A percentile compares a stretch with the other conserved stretches of the same genome.
Evolutionary conservation across 2,329 filamentous ascomycete species (phyloP).

Genomic region (Fusarium secorum): DNA sequence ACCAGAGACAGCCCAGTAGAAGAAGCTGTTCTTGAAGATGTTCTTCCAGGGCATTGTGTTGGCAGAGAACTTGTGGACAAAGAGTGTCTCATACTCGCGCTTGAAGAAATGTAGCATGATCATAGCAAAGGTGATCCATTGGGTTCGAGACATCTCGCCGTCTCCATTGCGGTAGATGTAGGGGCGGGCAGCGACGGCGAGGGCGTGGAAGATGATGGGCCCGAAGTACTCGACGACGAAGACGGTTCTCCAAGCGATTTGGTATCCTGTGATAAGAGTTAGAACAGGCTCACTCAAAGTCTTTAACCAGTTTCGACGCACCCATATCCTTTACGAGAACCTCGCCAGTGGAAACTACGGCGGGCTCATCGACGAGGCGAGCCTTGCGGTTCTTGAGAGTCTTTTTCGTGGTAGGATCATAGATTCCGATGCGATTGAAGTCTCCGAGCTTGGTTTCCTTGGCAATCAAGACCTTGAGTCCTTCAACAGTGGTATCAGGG

Average conservation of each 20-base stretch:
- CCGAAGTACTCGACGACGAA: slow-evolving; percentile 96
- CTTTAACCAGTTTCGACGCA: slow-evolving; percentile 52
- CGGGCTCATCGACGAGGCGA: slow-evolving; percentile 56
- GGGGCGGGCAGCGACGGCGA: slow-evolving; percentile 75
- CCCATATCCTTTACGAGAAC: slow-evolving; percentile 94
- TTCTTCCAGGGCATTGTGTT: slow-evolving; percentile 92
- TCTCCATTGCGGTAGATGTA: slow-evolving; percentile 60
- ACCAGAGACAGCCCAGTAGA: slow-evolving; percentile 91
- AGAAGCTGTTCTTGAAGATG: slow-evolving; percentile 92
- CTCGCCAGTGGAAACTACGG: slow-evolving; percentile 59
- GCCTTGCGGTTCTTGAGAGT: slow-evolving; percentile 69
- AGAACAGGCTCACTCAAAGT: background rate
- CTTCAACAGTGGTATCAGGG: slow-evolving; percentile 63
- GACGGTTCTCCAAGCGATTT: slow-evolving; percentile 92
- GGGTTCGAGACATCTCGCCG: slow-evolving; percentile 67
- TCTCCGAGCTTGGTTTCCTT: slow-evolving; percentile 60
- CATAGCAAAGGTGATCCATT: slow-evolving; percentile 77
- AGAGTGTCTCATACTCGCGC: slow-evolving; percentile 93
- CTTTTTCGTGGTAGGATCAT: slow-evolving; percentile 67
- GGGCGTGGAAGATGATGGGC: slow-evolving; percentile 84
- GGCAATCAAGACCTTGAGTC: slow-evolving; percentile 65
- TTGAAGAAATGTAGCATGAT: slow-evolving; percentile 88
- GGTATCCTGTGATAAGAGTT: slow-evolving; percentile 67
- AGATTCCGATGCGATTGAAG: slow-evolving; percentile 69
- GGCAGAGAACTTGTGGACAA: slow-evolving; percentile 92